Base-by-base conservation (phyloP, 1,284 basidiomycete species). In the Coniferiporia sulphurascens region DNA sequence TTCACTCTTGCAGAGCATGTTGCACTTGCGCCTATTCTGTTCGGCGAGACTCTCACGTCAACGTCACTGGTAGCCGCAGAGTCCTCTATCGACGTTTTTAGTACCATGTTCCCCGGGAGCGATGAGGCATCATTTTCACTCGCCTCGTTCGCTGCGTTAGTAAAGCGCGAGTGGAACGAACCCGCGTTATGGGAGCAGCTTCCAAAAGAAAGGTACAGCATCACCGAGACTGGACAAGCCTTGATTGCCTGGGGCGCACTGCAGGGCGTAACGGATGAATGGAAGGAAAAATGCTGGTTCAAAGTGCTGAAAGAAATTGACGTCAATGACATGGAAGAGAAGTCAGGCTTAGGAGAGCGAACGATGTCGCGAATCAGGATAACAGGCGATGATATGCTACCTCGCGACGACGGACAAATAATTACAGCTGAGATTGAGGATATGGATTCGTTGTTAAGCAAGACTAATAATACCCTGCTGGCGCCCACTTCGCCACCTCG, bases 101-200 rank as follows among this genome's bases (percentile, higher is more conserved):
- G 85, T 8, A 76, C 80, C 48, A 82, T 91, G 62, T 87, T 89
- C 67, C 86, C 87, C 1, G 85, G 86, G 7, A 84, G 83, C 66
- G 85, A 82, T 67, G 89, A 91, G 63, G 86, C 88, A 4, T 85
- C 85, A 15, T 89, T 90, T 69, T 89, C 88, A 1, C 75, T 91
- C 13, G 84, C 83, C 12, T 86, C 87, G n/a, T 90, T 91, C 71
- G 83, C 90, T 52, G 78, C 77, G 22, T 81, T 91, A 34, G 86
- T 91, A 32, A 79, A 77, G 55, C 75, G 84, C 48, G 89, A 91
- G 73, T 89, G 87, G 87, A 77, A 77, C 54, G 75, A 81, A 46
- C 81, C 84, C 32, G 75, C 74, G 2, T 73, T 74, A 19, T 77
- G 76, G 21, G 78, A 78, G 17, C 75, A 76, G 27, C 73, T 83